phyloP scores from a whole-genome alignment of 192 early-diverging fungal genomes.

The Funneliformis geosporum region DNA sequence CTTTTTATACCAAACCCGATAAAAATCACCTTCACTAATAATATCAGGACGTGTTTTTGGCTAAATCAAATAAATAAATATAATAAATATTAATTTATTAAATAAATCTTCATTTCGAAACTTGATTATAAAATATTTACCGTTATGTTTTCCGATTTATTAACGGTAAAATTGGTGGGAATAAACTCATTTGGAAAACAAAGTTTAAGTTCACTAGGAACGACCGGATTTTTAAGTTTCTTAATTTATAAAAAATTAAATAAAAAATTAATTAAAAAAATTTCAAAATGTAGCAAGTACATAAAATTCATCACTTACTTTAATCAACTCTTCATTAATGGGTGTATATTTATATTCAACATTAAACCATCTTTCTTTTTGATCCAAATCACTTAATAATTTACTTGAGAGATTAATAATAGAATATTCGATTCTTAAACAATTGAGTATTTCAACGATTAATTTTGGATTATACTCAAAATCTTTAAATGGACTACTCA shows the following conservation, averaged over 20 bases:
- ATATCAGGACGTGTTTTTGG: slow-evolving; percentile 49
- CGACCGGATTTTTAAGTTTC: slow-evolving; percentile 32
- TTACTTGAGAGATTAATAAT: neutral
- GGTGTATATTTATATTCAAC: slow-evolving; percentile 72
- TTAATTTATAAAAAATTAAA: neutral
- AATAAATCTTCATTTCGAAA: no score
- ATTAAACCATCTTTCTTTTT: slow-evolving; percentile 78
- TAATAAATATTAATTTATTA: neutral
- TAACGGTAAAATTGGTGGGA: slow-evolving; percentile 77
- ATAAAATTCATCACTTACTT: slow-evolving; percentile 32
- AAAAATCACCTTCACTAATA: slow-evolving; percentile 55
- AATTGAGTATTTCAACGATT: slow-evolving; percentile 61
- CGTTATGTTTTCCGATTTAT: slow-evolving; percentile 40
- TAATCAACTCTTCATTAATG: slow-evolving; percentile 55
- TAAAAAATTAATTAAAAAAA: neutral
- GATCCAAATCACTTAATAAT: slow-evolving; percentile 33
- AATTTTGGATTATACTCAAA: slow-evolving; percentile 60
- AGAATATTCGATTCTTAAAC: neutral
- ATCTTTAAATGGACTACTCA: slow-evolving; percentile 67
- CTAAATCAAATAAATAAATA: neutral
- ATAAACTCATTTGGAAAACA: slow-evolving; percentile 84
- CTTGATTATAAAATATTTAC: neutral
- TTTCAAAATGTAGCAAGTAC: neutral
- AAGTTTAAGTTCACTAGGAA: slow-evolving; percentile 63
- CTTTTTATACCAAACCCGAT: slow-evolving; percentile 91